These are phyloP conservation scores for Petunia hybrid DNA, from an alignment of 305 asterid genomes.

Conservation along the genomic window DNA sequence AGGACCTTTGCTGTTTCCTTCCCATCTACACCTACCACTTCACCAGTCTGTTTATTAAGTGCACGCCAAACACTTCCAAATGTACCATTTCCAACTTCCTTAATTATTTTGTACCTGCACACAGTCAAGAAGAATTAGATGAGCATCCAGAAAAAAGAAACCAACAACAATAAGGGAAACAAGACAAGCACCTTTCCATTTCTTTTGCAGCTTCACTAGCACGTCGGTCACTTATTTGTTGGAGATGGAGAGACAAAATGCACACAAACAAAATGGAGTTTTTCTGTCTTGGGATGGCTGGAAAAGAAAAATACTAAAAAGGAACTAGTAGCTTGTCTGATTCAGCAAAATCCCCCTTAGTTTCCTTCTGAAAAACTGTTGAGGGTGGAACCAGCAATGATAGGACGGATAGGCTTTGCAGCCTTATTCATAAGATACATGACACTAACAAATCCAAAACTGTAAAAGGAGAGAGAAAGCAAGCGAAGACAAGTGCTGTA, in stretches of 20 bases:
- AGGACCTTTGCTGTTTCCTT: neutral
- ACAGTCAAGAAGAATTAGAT: conserved; percentile 31
- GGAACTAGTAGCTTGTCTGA: conserved; percentile 52
- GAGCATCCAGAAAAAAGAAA: conserved; percentile 28
- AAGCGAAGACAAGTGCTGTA: conserved; percentile 38
- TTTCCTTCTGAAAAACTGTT: conserved; percentile 44
- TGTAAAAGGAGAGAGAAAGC: conserved; percentile 34
- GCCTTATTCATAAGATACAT: conserved; percentile 53
- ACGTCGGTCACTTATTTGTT: conserved; percentile 45
- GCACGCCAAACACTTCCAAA: conserved; percentile 98
- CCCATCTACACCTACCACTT: conserved; percentile 70
- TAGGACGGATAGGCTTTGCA: conserved; percentile 53
- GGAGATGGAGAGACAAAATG: conserved; percentile 39
- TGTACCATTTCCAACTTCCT: conserved; percentile 96
- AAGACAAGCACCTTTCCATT: conserved; percentile 81
- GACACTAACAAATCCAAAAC: conserved; percentile 41
- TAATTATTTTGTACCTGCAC: conserved; percentile 78
- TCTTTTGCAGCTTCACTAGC: conserved; percentile 46
- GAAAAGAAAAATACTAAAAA: conserved; percentile 38
- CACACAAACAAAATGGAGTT: conserved; percentile 39
- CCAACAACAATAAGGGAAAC: neutral
- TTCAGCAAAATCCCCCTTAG: conserved; percentile 57
- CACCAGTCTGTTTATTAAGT: conserved; percentile 80
- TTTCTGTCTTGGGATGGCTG: conserved; percentile 38
- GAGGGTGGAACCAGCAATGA: conserved; percentile 45